Base-by-base conservation (phyloP, 192 early-diverging fungal genomes). In the Gryganskiella cystojenkinii region DNA sequence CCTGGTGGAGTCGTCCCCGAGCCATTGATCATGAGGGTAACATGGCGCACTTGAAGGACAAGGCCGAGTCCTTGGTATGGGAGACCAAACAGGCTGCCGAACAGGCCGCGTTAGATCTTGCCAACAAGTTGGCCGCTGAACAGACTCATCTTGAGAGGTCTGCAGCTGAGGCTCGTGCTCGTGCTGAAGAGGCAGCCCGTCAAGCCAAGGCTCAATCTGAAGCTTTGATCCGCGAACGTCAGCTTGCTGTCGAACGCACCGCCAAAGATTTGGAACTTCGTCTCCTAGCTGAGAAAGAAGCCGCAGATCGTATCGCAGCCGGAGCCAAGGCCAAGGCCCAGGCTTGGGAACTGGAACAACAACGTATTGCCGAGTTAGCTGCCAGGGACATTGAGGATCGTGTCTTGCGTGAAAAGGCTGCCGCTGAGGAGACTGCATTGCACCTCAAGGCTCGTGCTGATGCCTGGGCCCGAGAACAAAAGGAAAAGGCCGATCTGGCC, bases 51-150 rank as follows among this genome's bases (percentile, higher is more conserved):
- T 37, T 76, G 1, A 63, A 62, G 20, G 65, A 67, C 46, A 67
- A 58, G 45, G 73, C 73, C 15, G 73, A 76, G 22, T 20, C 73
- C 0, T 44, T 76, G 2, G 60, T 61, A 35, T 76, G 73, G 73
- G 73, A 76, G 27, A 68, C 73, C n/a, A 76, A 76, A 54, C 46
- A 45, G 31, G 73, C 73, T 15, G 44, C 64, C 9, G 73, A 76
- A 24, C 24, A 44, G 11, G 73, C 73, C 4, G 64, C 64, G 1
- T 28, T 63, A 4, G 73, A 76, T 56, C 34, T 76, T 24, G 73
- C 73, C 44, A 51, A 76, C 42, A 46, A 53, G 37, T 47, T 76
- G n/a, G 73, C 64, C 0, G 45, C 31, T 1, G 65, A 76, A 34
- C 60, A 67, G 8, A 35, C 44, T 2, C n/a, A 27, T 9, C 42